A percentile compares a stretch with the other conserved stretches of the same genome.
Evolutionary conservation across 2,329 filamentous ascomycete species (phyloP).

Genomic region (Verruconis gallopava): DNA sequence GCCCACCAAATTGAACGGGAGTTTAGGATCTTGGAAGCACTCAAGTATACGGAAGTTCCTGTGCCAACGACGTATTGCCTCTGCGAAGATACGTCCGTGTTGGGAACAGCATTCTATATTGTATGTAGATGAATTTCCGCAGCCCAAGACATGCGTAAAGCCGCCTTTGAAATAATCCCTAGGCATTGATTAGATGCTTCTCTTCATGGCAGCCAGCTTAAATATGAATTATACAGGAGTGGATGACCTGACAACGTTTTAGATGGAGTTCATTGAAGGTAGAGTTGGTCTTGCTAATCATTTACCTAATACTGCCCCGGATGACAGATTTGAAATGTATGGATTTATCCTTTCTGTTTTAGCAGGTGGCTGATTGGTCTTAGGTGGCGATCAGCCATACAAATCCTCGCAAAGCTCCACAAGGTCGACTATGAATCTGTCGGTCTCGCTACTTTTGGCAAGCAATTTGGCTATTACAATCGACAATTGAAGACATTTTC

Average conservation of each 20-base stretch:
- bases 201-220: too few relatives aligned
- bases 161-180: too few relatives aligned
- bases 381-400: conserved; percentile 17
- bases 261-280: neutral
- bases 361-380: neutral
- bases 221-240: too few relatives aligned
- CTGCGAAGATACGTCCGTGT: conserved; percentile 11
- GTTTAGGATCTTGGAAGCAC: conserved; percentile 12
- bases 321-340: neutral
- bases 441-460: conserved; percentile 2
- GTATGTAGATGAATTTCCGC: too few relatives aligned
- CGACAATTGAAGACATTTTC: conserved; percentile 8
- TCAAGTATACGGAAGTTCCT: conserved; percentile 13
- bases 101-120: conserved; percentile 13
- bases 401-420: conserved; percentile 8
- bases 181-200: too few relatives aligned
- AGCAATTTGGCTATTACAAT: conserved; percentile 7
- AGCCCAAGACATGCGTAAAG: too few relatives aligned
- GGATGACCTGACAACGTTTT: too few relatives aligned
- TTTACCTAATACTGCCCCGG: neutral
- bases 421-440: neutral
- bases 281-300: neutral
- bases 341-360: neutral
- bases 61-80: conserved; percentile 12
- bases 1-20: conserved; percentile 13